Base-by-base conservation (phyloP, 495 filamentous ascomycete genomes). In the Lasiosphaeria hispida region DNA sequence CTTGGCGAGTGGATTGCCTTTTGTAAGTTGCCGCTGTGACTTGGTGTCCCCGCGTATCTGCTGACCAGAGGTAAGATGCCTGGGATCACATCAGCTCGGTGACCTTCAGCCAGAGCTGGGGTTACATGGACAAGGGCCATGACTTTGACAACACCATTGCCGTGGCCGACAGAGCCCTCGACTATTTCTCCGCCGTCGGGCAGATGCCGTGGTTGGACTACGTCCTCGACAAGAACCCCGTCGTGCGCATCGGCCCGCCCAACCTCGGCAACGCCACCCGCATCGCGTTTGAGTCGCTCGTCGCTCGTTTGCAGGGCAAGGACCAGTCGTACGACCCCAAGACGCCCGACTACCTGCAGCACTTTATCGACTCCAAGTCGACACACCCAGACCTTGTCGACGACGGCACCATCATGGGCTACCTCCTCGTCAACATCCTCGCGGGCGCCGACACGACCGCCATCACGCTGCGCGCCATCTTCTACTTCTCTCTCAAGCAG, bases 121-220 rank as follows among this genome's bases (percentile, higher is more conserved):
- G 75, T 35, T 75, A 72, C 60, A 43, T 78, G 47, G 64, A 73
- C 15, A 62, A 71, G 15, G 75, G 69, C 15, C 51, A 44, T 38
- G 76, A 79, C 60, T 64, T 72, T 52, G 62, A 71, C 45, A 19
- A 71, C 44, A 73, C 75, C 37, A 50, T 79, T 30, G 33, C 66
- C 14, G 71, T 65, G 42, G 71, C 75, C 39, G 75, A 73, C 39
- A 66, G 73, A 34, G 68, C 75, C 45, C 64, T 80, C 36, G 69
- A 68, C 52, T 83, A 80, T 55, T 80, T 77, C 53, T 17, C 40
- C 45, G 33, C 49, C 8, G 64, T 76, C 11, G 72, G 70, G 4
- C 74, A 78, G 58, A 72, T 83, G 47, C 80, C 81, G 1, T 71
- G 61, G 48, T 61, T 83, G 7, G 81, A 82, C 63, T 62, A 67